Conservation (phyloP, 305 asterid species). For the Salvia sclarea region DNA sequence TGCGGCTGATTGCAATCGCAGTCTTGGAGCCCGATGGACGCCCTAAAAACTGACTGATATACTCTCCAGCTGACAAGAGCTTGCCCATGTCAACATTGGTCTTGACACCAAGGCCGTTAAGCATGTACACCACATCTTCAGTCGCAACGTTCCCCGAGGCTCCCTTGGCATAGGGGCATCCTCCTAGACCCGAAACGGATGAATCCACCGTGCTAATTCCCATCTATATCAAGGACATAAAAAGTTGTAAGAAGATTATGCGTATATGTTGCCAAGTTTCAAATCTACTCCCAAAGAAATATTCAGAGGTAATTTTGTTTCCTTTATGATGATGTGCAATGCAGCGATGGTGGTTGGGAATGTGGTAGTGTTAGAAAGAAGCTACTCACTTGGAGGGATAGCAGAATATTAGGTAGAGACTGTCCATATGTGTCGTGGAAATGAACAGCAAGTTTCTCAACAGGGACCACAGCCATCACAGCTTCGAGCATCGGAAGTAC, state of each 20-base stretch:
- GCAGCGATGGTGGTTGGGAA: conserved; percentile 8
- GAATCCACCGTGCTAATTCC: conserved; percentile 94
- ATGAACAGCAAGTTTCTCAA: conserved; percentile 88
- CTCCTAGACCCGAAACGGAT: conserved; percentile 89
- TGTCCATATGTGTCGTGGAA: conserved; percentile 98
- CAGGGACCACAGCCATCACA: conserved; percentile 83
- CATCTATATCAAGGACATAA: conserved; percentile 49
- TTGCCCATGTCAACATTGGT: conserved; percentile 72
- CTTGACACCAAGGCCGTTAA: conserved; percentile 74
- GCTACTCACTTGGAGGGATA: conserved; percentile 84
- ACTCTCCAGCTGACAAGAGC: conserved; percentile 79
- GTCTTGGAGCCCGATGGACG: conserved; percentile 85
- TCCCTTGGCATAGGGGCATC: conserved; percentile 96
- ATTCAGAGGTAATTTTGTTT: too few relatives aligned
- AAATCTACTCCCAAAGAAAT: neutral
- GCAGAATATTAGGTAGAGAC: conserved; percentile 80
- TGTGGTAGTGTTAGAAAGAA: neutral
- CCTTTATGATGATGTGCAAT: neutral
- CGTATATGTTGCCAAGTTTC: neutral
- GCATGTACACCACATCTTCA: conserved; percentile 96
- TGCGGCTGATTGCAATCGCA: conserved; percentile 62
- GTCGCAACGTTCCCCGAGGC: conserved; percentile 97
- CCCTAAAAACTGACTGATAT: conserved; percentile 61
- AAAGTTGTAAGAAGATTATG: neutral
- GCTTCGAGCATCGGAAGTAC: conserved; percentile 94